Evolutionary conservation across 805 yeast genomes (phyloP), one percentile per base, ranked within the genome.

Genomic region (Pichia nakasei): DNA sequence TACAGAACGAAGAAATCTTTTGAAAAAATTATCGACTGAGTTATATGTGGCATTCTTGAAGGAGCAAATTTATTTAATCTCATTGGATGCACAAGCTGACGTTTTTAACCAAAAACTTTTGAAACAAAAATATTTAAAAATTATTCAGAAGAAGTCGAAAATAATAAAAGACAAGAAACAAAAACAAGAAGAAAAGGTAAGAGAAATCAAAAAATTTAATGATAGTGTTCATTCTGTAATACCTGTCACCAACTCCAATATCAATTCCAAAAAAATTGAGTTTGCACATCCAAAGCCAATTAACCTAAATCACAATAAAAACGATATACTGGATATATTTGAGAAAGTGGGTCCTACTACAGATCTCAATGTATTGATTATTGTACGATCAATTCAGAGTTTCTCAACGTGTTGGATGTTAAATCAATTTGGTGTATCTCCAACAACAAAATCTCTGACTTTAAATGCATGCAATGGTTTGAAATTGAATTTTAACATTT

Each of bases 1-100:
- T 57, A n/a, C n/a, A 46, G 48, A 59, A 21, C 44, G 31, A 42
- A 68, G 1, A 2, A 56, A 67, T 0, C 46, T 60, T 1, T 20
- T 42, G n/a, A 5, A 8, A 9, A 22, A 42, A 9, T 60, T 81
- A n/a, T 55, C 80, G 1, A 53, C 59, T 1, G 84, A 78, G 35
- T 56, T 85, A 1, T 82, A 66, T 48, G 54, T 59, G 17, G 85
- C 89, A 0, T 80, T 84, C 52, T 54, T 85, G 35, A 69, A 73
- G 37, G 89, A 83, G 50, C 66, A 73, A 33, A 55, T 75, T 0
- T 76, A 69, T 52, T 58, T 72, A 33, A 57, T 63, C 3, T 59
- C 66, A 0, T 53, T 72, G 35, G 72, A 72, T 24, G 56, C 65
- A 2, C 59, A 63, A 37, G 83, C 93, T 0, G 70, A 65, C n/a